Evolutionary conservation across 768 basidiomycete species (phyloP), one percentile per base, ranked within the genome.

Genomic region (Termitomyces sp.): DNA sequence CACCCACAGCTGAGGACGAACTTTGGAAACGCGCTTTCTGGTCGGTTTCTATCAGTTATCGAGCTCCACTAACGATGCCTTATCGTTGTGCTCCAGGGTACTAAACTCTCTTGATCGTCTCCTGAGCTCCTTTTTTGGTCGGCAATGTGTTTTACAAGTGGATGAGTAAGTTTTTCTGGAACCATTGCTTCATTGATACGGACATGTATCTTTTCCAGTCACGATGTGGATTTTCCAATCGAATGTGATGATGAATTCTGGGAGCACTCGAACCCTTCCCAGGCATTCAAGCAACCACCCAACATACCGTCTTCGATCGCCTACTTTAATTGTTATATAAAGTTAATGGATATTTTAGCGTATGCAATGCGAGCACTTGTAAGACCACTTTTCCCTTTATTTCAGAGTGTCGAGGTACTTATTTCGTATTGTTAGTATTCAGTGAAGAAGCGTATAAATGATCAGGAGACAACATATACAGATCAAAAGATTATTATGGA

Each of bases 201-300:
- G 45, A 40, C 35, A 22, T 35, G 28, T 54, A 49, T 43, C 40
- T 30, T 45, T 43, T 33, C 16, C 57, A 90, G 88, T 64, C 86
- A 89, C 64, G 90, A 93, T 62, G 74, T 87, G 6, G 89, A 90
- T 53, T 71, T 85, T 6, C 82, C 80, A 0, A 71, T 85, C 2
- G 79, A 79, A 56, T 84, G 85, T 46, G 81, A 82, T 62, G 87
- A 90, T 61, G 86, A 87, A 66, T 90, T 84, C 62, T 92, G 89
- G 89, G 78, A 83, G 18, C 72, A 70, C 40, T 71, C 68, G 50
- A 79, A 81, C 54, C 75, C 77, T 1, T 69, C 74, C 2, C 72
- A 72, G 22, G 76, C 77, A 18, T 90, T 88, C 69, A 73, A 80
- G 54, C 90, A 91, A 66, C 90, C 90, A 1, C 64, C 72, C 7